These are phyloP conservation scores for Candida neerlandica DNA, from an alignment of 1,139 yeast species.

Conservation along the genomic window DNA sequence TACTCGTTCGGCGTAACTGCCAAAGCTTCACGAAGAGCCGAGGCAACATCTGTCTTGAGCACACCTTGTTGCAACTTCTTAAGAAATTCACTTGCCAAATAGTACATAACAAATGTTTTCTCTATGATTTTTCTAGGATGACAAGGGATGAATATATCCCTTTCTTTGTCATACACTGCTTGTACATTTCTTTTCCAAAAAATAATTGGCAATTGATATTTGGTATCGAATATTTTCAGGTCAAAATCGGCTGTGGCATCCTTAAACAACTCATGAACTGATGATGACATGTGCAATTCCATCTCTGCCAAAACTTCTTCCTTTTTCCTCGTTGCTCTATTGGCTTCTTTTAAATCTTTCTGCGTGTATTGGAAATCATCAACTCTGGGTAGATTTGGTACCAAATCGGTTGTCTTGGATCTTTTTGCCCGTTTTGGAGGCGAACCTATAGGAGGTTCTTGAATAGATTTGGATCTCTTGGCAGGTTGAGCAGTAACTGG, in stretches of 20 bases:
- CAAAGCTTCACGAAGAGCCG: slow-evolving; percentile 7
- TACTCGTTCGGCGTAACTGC: slow-evolving; percentile 7
- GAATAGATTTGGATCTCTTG: slow-evolving; percentile 12
- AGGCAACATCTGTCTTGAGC: slow-evolving; percentile 12
- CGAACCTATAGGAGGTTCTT: slow-evolving; percentile 4
- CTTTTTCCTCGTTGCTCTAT: slow-evolving; percentile 49
- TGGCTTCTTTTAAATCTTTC: slow-evolving; percentile 49
- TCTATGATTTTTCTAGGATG: slow-evolving; percentile 43
- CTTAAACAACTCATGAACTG: slow-evolving; percentile 8
- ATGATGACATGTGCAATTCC: slow-evolving; percentile 35
- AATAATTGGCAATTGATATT: slow-evolving; percentile 29
- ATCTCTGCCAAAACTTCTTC: slow-evolving; percentile 55
- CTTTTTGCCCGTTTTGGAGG: slow-evolving; percentile 7
- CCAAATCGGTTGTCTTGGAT: slow-evolving; percentile 11
- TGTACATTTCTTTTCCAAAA: slow-evolving; percentile 38
- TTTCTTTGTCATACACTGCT: slow-evolving; percentile 44
- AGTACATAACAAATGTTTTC: slow-evolving; percentile 44
- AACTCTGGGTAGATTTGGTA: slow-evolving; percentile 9
- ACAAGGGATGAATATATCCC: slow-evolving; percentile 59
- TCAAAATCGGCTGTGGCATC: slow-evolving; percentile 7
- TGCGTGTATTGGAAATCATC: slow-evolving; percentile 20
- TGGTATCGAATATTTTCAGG: slow-evolving; percentile 7
- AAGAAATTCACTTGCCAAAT: slow-evolving; percentile 48
- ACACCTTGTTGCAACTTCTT: slow-evolving; percentile 31
- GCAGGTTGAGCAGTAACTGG: slow-evolving; percentile 3